These are phyloP conservation scores for Penicillium sp. DNA, from an alignment of 2,329 filamentous ascomycete species.

Conservation along the genomic window DNA sequence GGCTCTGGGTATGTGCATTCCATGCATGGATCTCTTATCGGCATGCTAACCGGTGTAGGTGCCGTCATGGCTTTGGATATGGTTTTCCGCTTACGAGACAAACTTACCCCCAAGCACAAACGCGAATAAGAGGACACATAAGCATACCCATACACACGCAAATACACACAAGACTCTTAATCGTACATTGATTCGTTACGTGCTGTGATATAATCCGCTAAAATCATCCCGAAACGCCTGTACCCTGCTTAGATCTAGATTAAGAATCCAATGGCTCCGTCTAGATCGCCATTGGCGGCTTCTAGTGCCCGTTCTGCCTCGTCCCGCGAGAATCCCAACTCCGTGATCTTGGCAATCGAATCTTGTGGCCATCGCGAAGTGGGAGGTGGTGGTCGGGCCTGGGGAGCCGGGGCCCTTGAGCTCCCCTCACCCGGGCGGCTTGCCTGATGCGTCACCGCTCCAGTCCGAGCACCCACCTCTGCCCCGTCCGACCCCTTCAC, in stretches of 20 bases:
- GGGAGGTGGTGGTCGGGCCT: constrained; percentile 5
- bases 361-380: constrained; percentile 54
- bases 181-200: constrained; percentile 19
- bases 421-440: neutral
- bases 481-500: constrained; percentile 85
- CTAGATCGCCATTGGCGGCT: constrained; percentile 80
- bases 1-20: constrained; percentile 50
- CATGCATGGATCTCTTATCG: neutral
- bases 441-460: constrained; percentile 55
- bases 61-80: constrained; percentile 42
- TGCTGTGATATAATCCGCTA: constrained; percentile 17
- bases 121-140: constrained; percentile 26
- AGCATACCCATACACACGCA: neutral
- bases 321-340: constrained; percentile 73
- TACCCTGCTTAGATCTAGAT: constrained; percentile 41
- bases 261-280: constrained; percentile 81
- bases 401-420: neutral
- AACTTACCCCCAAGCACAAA: constrained; percentile 30
- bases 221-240: constrained; percentile 5
- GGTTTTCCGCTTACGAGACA: constrained; percentile 31
- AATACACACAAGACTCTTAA: constrained; percentile 4
- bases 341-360: constrained; percentile 71
- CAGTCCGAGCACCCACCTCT: constrained; percentile 78
- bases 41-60: constrained; percentile 24
- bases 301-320: constrained; percentile 78